Base-by-base conservation (phyloP, 352 stramenopile genomes). In the Globisporangium acanthophoron region DNA sequence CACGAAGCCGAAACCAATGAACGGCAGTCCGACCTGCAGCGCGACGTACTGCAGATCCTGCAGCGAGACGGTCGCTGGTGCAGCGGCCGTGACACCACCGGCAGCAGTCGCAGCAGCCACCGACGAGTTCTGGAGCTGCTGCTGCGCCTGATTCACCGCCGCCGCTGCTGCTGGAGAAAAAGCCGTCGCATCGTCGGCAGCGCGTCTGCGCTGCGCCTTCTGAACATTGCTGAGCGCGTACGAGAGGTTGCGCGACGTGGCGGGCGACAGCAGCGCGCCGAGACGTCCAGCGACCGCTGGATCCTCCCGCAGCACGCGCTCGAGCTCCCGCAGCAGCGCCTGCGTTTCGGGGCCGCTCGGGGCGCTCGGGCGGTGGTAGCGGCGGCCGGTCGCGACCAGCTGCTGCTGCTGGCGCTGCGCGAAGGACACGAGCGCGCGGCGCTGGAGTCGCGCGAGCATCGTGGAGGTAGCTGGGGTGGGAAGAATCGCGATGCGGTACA, bases 1-100 rank as follows among this genome's bases (percentile, higher is more conserved):
- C 65, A 98, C 95, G 43, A 99, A 97, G 29, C 96, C 96, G 72
- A 99, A 99, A 44, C 95, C 95, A 16, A 99, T 73, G 67, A 99
- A 99, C 3, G 96, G 96, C 54, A 98, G 74, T 1, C 76, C 86
- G 35, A 84, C 56, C 62, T 88, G 67, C 54, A 91, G 41, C 49
- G 78, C 80, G 29, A 90, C 66, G 61, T 80, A 70, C 73, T 87
- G 82, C 55, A 90, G 71, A 35, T 85, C 78, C 35, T 75, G 64
- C 52, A 72, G 56, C 24, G 79, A 79, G 16, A 82, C 63, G 2
- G 56, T 62, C 16, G 43, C 58, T 40, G 50, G 20, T 15, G 29
- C 27, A 7, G 29, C 18, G 16, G 39, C 11, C 37, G 37, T 6
- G 37, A 13, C 37, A 12, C 37, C 13, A 18, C 8, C 37, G 1